A percentile compares a stretch with the other conserved stretches of the same genome.
Evolutionary conservation across 2,329 filamentous ascomycete species (phyloP).

Genomic region (Aspergillus eucalypticola): DNA sequence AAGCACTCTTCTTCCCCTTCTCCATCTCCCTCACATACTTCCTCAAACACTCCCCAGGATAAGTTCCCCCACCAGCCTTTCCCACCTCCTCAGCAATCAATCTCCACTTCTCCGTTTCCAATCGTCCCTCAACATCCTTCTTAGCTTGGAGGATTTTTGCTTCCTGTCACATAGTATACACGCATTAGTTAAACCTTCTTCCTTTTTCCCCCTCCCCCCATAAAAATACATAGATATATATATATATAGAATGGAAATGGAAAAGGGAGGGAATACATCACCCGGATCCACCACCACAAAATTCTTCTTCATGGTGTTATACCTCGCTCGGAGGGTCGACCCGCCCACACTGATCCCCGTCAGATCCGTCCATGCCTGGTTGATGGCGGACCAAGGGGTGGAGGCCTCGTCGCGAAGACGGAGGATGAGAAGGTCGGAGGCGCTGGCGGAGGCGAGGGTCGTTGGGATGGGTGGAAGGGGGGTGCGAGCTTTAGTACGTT

Average conservation of each 20-base stretch:
- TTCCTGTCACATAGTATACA: constrained; percentile 21
- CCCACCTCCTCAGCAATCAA: constrained; percentile 37
- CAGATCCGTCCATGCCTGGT: constrained; percentile 20
- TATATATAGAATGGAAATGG: too few relatives aligned
- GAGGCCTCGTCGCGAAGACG: constrained; percentile 30
- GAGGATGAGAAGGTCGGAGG: constrained; percentile 29
- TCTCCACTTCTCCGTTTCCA: constrained; percentile 43
- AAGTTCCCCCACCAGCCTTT: constrained; percentile 32
- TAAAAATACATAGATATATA: neutral
- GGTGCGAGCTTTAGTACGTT: neutral
- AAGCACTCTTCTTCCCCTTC: neutral
- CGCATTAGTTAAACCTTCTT: neutral
- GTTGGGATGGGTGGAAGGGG: constrained; percentile 24
- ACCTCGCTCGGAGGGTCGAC: constrained; percentile 42
- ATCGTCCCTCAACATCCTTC: constrained; percentile 41
- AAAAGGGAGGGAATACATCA: constrained; percentile 28
- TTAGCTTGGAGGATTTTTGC: constrained; percentile 37
- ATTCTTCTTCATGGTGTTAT: constrained; percentile 41
- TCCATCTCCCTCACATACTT: constrained; percentile 30
- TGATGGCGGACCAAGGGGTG: constrained; percentile 30
- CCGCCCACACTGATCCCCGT: constrained; percentile 36
- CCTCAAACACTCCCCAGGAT: constrained; percentile 40
- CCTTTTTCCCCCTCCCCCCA: too few relatives aligned
- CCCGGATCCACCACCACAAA: constrained; percentile 38
- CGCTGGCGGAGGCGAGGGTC: constrained; percentile 20